Evolutionary conservation across 2,329 filamentous ascomycete genomes (phyloP), one percentile per base, ranked within the genome.

Genomic region (Dothistroma pini): DNA sequence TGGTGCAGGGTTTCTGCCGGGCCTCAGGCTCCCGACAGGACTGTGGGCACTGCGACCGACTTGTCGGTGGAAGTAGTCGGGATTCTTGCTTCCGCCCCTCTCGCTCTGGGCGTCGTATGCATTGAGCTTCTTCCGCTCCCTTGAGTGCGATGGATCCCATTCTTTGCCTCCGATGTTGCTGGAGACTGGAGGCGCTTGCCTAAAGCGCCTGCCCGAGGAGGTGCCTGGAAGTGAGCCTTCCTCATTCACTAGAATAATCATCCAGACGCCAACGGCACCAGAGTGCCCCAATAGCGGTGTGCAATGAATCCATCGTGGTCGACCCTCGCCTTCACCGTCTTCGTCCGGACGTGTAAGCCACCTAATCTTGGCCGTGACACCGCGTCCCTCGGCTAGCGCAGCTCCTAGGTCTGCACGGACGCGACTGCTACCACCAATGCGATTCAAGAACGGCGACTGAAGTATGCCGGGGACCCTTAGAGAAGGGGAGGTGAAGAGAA

Each of bases 281-380:
- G 86, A 86, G 48, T 81, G 81, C 2, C 88, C 88, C 3, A 89
- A 75, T 3, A 92, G 76, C 2, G 89, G 89, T 22, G 89, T 92
- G 70, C 88, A 89, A 72, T 92, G 89, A 47, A 92, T 88, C 89
- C 89, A 92, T 49, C 88, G 82, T 54, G 83, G 81, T 19, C 87
- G 81, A 0, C 88, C 89, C 56, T 84, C 79, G 44, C 79, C 81
- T 57, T 75, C 73, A 9, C 70, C 71, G 34, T 71, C 68, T 52
- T 72, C 72, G 59, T 75, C 71, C 1, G 76, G 65, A 29, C 79
- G 77, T 51, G 79, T 81, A 1, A 90, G 76, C 89, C 89, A 93
- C 56, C 84, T 83, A 14, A 93, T 83, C 70, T 90, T 90, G 4
- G 88, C 88, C 1, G 89, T 92, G 5, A 92, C 86, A 52, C 88